These are phyloP conservation scores for Sarocladium oryzae DNA, from an alignment of 2,329 filamentous ascomycete species.

Conservation along the genomic window DNA sequence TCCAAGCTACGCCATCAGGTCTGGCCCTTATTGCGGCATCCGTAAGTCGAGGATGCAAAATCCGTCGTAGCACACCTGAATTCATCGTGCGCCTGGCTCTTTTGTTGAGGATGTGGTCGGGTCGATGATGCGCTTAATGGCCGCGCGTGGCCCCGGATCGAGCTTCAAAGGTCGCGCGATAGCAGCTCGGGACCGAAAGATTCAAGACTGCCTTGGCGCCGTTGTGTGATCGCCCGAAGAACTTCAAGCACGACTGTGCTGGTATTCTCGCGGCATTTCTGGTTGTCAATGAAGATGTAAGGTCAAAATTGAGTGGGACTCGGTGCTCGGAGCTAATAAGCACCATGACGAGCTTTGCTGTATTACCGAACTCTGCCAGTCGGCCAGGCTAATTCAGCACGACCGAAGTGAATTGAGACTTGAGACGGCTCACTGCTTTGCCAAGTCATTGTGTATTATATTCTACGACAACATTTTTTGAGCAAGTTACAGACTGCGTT, in stretches of 20 bases:
- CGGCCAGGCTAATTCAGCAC: not conserved
- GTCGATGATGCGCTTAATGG: constrained; percentile 4
- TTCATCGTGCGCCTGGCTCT: constrained; percentile 35
- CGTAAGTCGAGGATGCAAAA: constrained; percentile 41
- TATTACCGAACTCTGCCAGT: not conserved
- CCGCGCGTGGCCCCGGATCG: constrained; percentile 2
- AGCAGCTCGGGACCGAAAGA: not conserved
- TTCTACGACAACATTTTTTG: too few relatives aligned
- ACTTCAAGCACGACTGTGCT: not conserved
- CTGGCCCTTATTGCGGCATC: constrained; percentile 14
- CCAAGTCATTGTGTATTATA: too few relatives aligned
- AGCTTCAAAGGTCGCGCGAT: constrained; percentile 1
- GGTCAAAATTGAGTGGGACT: constrained; percentile 14
- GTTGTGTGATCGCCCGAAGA: not conserved
- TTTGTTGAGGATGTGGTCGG: not conserved
- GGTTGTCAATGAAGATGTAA: constrained; percentile 12
- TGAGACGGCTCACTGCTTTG: not conserved
- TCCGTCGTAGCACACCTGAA: constrained; percentile 42
- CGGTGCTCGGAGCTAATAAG: constrained; percentile 6
- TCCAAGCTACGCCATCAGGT: not conserved
- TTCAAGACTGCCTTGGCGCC: not conserved
- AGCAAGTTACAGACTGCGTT: too few relatives aligned
- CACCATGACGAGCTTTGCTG: constrained; percentile 5
- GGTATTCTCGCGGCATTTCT: constrained; percentile 6
- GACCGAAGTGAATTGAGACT: not conserved